Conservation (phyloP, 352 stramenopile species). For the Elongisporangium undulatum region DNA sequence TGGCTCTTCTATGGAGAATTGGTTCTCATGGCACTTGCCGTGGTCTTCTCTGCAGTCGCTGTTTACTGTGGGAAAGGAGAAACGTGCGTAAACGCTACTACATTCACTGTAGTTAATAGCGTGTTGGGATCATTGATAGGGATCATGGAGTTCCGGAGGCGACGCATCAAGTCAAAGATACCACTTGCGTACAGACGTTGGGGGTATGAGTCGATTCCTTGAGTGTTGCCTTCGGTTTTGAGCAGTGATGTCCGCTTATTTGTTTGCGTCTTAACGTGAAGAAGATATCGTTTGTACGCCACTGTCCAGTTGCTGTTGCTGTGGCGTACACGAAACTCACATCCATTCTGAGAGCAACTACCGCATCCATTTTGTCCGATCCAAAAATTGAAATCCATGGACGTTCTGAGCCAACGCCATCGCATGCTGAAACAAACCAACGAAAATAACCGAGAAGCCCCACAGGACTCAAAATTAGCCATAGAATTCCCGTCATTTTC, state of each 20-base stretch:
- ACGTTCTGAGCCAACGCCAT: too few species aligned
- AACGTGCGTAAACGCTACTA: constrained; percentile 12
- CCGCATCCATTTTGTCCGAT: too few species aligned
- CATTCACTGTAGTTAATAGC: constrained; percentile 18
- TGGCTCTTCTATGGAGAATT: constrained; percentile 14
- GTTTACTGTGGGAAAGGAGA: constrained; percentile 18
- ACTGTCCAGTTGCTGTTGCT: constrained; percentile 14
- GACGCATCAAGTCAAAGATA: constrained; percentile 18
- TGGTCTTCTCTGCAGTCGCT: constrained; percentile 21
- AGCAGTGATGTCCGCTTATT: constrained; percentile 12
- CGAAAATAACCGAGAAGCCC: background rate
- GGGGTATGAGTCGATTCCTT: constrained; percentile 19
- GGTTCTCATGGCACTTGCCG: constrained; percentile 14
- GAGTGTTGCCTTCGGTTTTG: constrained; percentile 17
- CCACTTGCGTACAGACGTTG: constrained; percentile 18
- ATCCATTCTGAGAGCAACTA: too few species aligned
- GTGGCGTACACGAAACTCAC: constrained; percentile 6
- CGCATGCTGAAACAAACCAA: background rate
- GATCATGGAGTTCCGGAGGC: constrained; percentile 15
- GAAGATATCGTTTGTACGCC: constrained; percentile 16
- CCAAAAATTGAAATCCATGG: too few species aligned
- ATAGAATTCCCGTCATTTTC: background rate
- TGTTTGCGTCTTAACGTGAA: constrained; percentile 12
- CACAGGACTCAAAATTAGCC: background rate
- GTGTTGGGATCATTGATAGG: constrained; percentile 17